Evolutionary conservation across 768 basidiomycete genomes (phyloP).

Genomic region (Xerocomus spinulosus): DNA sequence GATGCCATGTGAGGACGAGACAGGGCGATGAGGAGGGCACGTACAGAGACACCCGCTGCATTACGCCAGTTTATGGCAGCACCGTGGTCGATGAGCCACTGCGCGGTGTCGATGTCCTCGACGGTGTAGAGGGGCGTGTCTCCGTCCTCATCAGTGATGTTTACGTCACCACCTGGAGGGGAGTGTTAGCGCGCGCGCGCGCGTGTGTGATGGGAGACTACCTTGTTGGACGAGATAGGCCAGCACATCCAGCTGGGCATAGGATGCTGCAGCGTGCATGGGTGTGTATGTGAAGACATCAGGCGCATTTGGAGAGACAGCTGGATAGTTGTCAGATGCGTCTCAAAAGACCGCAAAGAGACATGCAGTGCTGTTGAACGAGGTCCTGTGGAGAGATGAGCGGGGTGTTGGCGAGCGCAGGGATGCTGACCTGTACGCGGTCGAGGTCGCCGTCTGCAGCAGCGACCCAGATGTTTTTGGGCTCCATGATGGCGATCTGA

Average conservation of each 20-base stretch:
- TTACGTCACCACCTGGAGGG: slow-evolving; percentile 74
- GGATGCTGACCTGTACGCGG: slow-evolving; percentile 67
- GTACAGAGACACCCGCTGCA: slow-evolving; percentile 68
- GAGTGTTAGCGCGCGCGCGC: background rate
- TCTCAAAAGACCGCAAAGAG: slow-evolving; percentile 10
- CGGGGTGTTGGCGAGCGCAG: background rate
- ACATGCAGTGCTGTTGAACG: slow-evolving; percentile 55
- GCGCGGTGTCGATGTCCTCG: slow-evolving; percentile 74
- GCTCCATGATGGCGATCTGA: slow-evolving; percentile 29
- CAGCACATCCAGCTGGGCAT: slow-evolving; percentile 72
- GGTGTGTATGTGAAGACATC: slow-evolving; percentile 78
- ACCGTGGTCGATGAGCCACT: slow-evolving; percentile 74
- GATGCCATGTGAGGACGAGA: slow-evolving; percentile 4
- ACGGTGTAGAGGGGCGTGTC: slow-evolving; percentile 92
- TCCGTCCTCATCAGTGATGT: slow-evolving; percentile 79
- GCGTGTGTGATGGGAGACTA: slow-evolving; percentile 34
- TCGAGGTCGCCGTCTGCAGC: slow-evolving; percentile 84
- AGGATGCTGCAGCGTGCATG: slow-evolving; percentile 94
- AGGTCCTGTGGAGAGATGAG: slow-evolving; percentile 41
- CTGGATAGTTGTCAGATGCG: too few relatives aligned
- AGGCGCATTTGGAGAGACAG: slow-evolving; percentile 63
- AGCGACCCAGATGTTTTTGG: slow-evolving; percentile 86
- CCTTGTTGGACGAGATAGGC: slow-evolving; percentile 75
- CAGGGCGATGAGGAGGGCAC: slow-evolving; percentile 27
- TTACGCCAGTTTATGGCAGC: slow-evolving; percentile 63